These are phyloP conservation scores for Rhizopogon vulgaris DNA, from an alignment of 768 basidiomycete genomes.

Conservation along the genomic window DNA sequence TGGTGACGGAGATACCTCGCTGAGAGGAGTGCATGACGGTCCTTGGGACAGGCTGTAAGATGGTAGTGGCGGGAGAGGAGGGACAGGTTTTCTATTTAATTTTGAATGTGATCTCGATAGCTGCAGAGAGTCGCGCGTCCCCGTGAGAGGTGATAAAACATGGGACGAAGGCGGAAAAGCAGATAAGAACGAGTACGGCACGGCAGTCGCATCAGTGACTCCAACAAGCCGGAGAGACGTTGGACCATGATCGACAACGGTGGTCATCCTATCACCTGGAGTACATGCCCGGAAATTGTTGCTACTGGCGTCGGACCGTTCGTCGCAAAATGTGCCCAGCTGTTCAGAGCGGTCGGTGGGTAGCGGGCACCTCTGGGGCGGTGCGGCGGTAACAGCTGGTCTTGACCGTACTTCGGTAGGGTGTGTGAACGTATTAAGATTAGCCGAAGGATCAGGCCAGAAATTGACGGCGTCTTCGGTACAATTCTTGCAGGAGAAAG, in stretches of 20 bases:
- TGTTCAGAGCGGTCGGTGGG: background rate
- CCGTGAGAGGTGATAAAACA: conserved; percentile 16
- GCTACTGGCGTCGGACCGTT: background rate
- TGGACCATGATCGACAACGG: background rate
- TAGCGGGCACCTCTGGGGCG: background rate
- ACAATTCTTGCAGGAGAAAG: conserved; percentile 3
- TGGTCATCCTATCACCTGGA: background rate
- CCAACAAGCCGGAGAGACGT: conserved; percentile 21
- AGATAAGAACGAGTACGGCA: conserved; percentile 19
- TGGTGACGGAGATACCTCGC: background rate
- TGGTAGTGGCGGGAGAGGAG: conserved; percentile 19
- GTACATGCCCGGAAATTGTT: background rate
- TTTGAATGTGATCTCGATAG: conserved; percentile 12
- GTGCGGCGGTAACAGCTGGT: background rate
- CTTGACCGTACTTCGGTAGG: background rate
- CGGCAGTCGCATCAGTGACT: conserved; percentile 6
- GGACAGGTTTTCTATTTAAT: conserved; percentile 10
- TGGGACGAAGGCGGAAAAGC: conserved; percentile 13
- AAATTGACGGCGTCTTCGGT: background rate
- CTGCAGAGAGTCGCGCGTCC: conserved; percentile 24
- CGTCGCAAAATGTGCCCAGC: conserved; percentile 8
- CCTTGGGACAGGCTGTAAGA: conserved; percentile 2
- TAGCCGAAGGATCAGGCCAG: background rate
- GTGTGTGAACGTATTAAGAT: background rate
- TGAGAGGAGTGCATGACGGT: background rate